phyloP scores from a whole-genome alignment of 768 basidiomycete genomes.

The Lactarius sp. region DNA sequence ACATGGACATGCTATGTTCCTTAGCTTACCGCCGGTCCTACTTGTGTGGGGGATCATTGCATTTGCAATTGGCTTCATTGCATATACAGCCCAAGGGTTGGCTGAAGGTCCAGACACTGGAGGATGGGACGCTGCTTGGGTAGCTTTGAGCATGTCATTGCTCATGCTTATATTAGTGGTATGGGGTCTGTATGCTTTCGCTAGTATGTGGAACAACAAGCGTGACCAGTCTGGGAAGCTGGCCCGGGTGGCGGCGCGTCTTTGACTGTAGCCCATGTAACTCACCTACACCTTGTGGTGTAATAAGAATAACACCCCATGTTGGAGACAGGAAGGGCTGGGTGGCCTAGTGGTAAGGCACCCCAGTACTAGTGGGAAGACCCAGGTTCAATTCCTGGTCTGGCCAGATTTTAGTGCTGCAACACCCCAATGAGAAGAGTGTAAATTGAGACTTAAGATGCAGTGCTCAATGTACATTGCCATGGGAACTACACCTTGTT shows the following conservation, averaged over 20 bases:
- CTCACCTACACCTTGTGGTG: neutral
- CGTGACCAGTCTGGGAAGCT: constrained; percentile 2
- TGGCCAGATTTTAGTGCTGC: no score
- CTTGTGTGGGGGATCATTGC: constrained; percentile 51
- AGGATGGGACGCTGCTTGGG: constrained; percentile 37
- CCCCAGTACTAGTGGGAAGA: no score
- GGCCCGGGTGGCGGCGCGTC: neutral
- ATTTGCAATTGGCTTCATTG: constrained; percentile 44
- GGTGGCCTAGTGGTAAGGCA: no score
- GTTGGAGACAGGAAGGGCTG: no score
- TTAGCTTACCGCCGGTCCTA: constrained; percentile 50
- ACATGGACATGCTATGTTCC: constrained; percentile 46
- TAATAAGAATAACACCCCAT: neutral
- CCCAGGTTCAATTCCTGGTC: no score
- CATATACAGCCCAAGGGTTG: constrained; percentile 40
- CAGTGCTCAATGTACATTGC: constrained; percentile 29
- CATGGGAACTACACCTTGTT: constrained; percentile 39
- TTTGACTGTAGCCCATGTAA: neutral
- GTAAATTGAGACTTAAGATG: neutral
- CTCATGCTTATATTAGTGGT: constrained; percentile 38
- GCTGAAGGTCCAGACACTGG: constrained; percentile 24
- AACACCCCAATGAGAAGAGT: neutral
- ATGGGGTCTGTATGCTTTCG: constrained; percentile 44
- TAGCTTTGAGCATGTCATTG: constrained; percentile 39
- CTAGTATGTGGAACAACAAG: constrained; percentile 43